Percentiles rank a stretch among this genome's conserved stretches.
Evolutionary conservation across 805 yeast species (phyloP).

Genomic region (Groenewaldozyma tartarivorans): DNA sequence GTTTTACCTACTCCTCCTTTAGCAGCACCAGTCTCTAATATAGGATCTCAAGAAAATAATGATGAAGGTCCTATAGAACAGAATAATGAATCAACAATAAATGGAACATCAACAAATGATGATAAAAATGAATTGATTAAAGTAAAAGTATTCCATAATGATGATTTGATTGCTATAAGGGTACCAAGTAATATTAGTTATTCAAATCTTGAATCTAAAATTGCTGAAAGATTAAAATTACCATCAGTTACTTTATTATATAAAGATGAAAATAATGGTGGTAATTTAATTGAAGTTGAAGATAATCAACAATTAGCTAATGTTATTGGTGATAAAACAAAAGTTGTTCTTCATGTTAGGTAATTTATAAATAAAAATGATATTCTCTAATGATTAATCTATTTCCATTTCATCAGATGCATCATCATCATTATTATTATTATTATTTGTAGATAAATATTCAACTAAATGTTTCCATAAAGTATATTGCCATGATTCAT

Average conservation of each 20-base stretch:
- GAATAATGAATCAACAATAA: neutral
- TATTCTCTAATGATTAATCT: neutral
- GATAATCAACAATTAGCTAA: slow-evolving; percentile 23
- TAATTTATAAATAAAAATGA: slow-evolving; percentile 4
- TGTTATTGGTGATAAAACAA: slow-evolving; percentile 22
- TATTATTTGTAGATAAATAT: neutral
- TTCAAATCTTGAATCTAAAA: slow-evolving; percentile 21
- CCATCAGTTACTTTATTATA: slow-evolving; percentile 20
- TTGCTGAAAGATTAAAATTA: slow-evolving; percentile 26
- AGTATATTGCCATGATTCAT: slow-evolving; percentile 3
- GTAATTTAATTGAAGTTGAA: slow-evolving; percentile 18
- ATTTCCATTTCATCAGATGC: slow-evolving; percentile 7
- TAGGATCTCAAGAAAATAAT: neutral
- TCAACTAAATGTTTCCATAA: neutral
- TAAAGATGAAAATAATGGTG: slow-evolving; percentile 22
- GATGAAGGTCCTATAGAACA: neutral
- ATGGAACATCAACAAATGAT: neutral
- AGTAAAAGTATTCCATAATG: slow-evolving; percentile 30
- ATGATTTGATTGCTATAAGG: slow-evolving; percentile 30
- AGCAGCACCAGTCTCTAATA: neutral
- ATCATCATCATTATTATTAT: neutral
- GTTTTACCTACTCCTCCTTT: slow-evolving; percentile 27
- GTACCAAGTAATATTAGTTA: slow-evolving; percentile 27
- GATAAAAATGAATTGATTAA: slow-evolving; percentile 18
- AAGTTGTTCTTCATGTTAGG: slow-evolving; percentile 25